Evolutionary conservation across 805 yeast genomes (phyloP).

Genomic region (Brettanomyces bruxellensis): DNA sequence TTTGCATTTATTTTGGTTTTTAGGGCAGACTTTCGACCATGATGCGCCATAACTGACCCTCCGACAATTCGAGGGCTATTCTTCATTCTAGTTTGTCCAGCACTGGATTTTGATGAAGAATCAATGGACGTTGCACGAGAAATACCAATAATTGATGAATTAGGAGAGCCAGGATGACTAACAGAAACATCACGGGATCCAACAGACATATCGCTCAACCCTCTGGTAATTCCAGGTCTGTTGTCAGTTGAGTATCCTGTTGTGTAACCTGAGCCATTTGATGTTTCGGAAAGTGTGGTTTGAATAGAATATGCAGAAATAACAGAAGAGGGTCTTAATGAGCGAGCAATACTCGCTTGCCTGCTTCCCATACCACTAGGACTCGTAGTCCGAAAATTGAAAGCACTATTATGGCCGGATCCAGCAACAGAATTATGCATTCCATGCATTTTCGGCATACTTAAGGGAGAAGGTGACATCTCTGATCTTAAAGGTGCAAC

Average conservation of each 20-base stretch:
- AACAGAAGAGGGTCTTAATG: conserved; percentile 40
- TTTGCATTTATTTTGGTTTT: conserved; percentile 21
- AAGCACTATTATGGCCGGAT: not conserved
- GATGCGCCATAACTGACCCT: conserved; percentile 8
- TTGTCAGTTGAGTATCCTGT: conserved; percentile 29
- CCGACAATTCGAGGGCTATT: conserved; percentile 8
- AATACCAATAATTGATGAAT: conserved; percentile 24
- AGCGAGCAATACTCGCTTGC: conserved; percentile 2
- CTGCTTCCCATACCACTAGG: not conserved
- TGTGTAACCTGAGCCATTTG: conserved; percentile 32
- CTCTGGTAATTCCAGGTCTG: conserved; percentile 22
- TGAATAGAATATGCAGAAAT: conserved; percentile 41
- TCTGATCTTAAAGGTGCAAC: too few species aligned
- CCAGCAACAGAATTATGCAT: not conserved
- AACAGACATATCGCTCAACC: conserved; percentile 25
- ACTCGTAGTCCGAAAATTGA: too few species aligned
- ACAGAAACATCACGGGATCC: conserved; percentile 11
- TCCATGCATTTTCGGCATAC: too few species aligned
- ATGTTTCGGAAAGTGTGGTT: conserved; percentile 43
- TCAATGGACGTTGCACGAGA: conserved; percentile 28
- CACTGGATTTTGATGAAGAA: conserved; percentile 20
- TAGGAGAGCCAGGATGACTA: conserved; percentile 25
- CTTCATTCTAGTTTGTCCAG: conserved; percentile 16
- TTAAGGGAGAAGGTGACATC: too few species aligned
- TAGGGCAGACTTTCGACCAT: conserved; percentile 26